Evolutionary conservation across 2,329 filamentous ascomycete genomes (phyloP).

Genomic region (Ophiostoma sp.): DNA sequence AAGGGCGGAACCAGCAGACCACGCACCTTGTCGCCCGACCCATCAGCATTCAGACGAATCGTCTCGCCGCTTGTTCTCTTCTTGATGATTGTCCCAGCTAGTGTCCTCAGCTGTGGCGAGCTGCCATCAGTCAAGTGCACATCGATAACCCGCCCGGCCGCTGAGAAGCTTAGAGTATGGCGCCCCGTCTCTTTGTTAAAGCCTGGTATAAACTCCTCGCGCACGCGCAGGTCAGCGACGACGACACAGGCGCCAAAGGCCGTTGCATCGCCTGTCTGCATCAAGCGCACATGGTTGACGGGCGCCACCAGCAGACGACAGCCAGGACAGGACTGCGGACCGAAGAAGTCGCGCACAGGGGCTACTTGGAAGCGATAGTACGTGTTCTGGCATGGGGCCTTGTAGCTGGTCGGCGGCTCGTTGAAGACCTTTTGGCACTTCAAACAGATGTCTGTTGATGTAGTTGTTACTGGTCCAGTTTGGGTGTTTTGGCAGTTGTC

Average conservation of each 20-base stretch:
- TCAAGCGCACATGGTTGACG: not conserved
- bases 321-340: not conserved
- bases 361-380: not conserved
- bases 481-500: not conserved
- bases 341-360: not conserved
- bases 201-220: not conserved
- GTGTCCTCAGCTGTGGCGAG: not conserved
- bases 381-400: not conserved
- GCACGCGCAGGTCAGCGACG: not conserved
- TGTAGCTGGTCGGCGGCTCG: not conserved
- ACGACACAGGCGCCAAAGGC: not conserved
- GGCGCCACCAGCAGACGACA: not conserved
- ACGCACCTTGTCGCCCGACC: not conserved
- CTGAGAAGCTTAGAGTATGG: not conserved
- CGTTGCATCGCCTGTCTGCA: not conserved
- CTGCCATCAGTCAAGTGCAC: not conserved
- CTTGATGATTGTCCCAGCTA: not conserved
- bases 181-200: not conserved
- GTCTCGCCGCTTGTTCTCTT: not conserved
- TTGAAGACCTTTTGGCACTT: slow-evolving; percentile 1
- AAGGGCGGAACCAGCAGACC: not conserved
- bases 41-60: not conserved
- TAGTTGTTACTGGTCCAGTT: not conserved
- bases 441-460: not conserved
- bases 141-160: not conserved